Percentiles rank a stretch among this genome's conserved stretches.
Conservation (phyloP, 2,329 filamentous ascomycete species). For the Paecilomyces sp. region DNA sequence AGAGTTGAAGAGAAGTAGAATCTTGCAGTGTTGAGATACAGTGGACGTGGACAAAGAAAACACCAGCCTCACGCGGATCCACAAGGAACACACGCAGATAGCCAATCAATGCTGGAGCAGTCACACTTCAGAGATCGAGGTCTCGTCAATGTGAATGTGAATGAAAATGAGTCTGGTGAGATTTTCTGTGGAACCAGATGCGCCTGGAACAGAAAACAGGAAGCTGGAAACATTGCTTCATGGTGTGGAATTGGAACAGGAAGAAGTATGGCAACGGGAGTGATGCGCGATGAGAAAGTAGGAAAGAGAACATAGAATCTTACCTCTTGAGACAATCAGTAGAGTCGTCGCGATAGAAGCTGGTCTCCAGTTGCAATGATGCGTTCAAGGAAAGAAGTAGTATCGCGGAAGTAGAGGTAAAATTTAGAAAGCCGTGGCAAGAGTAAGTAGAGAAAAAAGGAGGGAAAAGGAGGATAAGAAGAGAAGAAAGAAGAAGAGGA, state of each 20-base stretch:
- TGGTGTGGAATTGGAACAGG: neutral
- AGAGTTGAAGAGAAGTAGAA: neutral
- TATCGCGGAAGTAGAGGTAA: conserved; percentile 5
- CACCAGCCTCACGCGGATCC: neutral
- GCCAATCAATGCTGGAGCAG: neutral
- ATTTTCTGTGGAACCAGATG: neutral
- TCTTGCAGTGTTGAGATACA: neutral
- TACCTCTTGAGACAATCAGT: neutral
- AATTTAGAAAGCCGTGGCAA: conserved; percentile 9
- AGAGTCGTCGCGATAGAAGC: neutral
- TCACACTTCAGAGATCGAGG: neutral
- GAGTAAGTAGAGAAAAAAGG: conserved; percentile 4
- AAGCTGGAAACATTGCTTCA: neutral
- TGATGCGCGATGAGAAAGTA: neutral
- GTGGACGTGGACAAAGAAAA: neutral
- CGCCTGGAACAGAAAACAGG: neutral
- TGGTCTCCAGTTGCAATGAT: neutral
- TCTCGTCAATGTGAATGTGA: neutral
- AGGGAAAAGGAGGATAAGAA: conserved; percentile 2
- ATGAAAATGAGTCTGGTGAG: neutral
- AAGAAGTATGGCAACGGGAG: neutral
- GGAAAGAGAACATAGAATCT: neutral
- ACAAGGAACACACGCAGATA: neutral
- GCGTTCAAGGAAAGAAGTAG: neutral
- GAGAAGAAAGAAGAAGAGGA: neutral